Base-by-base conservation (phyloP, 2,329 filamentous ascomycete genomes). In the Sordariomycetes sp. region DNA sequence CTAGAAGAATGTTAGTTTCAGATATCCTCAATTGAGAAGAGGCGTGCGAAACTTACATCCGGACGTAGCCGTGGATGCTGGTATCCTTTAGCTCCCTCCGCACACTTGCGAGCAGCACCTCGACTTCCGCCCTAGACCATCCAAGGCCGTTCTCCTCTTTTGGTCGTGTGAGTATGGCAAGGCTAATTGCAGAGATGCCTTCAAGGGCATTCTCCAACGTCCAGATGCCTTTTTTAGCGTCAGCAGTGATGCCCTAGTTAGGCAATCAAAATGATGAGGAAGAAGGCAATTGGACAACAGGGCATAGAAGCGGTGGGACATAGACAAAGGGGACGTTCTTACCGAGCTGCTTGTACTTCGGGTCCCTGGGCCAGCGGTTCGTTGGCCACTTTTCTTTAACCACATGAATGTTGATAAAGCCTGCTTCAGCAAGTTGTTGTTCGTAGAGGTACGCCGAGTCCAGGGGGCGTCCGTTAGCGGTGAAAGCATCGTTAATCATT, bases 341-440 rank as follows among this genome's bases (percentile, higher is more conserved):
- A 69, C 78, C 79, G 1, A 80, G 63, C 55, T 80, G 73, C 63
- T 81, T 82, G 53, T 76, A 70, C 32, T 74, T 72, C 8, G 69
- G 68, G 48, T 79, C 74, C 52, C 72, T 75, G 0, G 78, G 74
- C 78, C 79, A 82, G 12, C 69, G 64, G 61, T 76, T 78, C 32
- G 70, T 70, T 0, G 79, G 78, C 67, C 78, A 74, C 63, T 74
- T 76, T 62, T 71, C 76, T 5, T 75, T 62, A 1, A 71, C 66
- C 62, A 80, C 74, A 0, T 66, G 66, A 0, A 84, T 73, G 57
- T 81, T 72, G 53, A 71, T 67, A 60, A 83, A 83, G 0, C 81
- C 81, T 0, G 74, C 77, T 13, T 76, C 74, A 2, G 68, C 66
- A 62, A 82, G 69, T 57, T 74, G 71, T 50, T 68, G 60, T 52